Conservation (phyloP, 139 green algal species). For the Picochlorum sp. region DNA sequence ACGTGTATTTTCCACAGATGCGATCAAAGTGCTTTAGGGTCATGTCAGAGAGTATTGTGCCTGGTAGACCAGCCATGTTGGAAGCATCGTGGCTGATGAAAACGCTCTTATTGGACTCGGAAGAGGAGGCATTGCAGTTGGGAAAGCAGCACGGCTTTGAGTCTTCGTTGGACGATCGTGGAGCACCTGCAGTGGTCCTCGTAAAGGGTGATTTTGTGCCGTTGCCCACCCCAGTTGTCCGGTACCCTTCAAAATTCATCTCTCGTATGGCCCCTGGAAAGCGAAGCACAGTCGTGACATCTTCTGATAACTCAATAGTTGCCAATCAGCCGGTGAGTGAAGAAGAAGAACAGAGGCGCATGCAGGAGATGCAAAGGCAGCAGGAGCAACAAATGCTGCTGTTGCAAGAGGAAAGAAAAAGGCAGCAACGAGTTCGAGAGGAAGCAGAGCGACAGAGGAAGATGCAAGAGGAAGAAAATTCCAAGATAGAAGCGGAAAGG, state of each 20-base stretch:
- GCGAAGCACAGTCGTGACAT: constrained; percentile 20
- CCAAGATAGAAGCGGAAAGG: neutral
- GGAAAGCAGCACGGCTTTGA: constrained; percentile 14
- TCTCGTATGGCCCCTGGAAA: constrained; percentile 9
- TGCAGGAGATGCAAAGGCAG: neutral
- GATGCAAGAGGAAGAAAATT: neutral
- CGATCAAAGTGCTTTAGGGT: constrained; percentile 7
- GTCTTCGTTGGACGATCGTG: neutral
- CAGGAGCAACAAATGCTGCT: constrained; percentile 4
- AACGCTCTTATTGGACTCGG: constrained; percentile 17
- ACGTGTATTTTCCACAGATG: constrained; percentile 48
- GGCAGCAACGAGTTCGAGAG: neutral
- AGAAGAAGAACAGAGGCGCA: neutral
- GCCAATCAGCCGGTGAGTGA: neutral
- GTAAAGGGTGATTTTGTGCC: constrained; percentile 14
- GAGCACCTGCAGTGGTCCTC: constrained; percentile 8
- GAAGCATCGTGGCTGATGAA: constrained; percentile 22
- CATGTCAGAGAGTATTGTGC: constrained; percentile 16
- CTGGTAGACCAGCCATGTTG: neutral
- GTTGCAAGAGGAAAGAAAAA: constrained; percentile 4
- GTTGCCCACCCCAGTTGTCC: constrained; percentile 9
- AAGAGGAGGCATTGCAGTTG: constrained; percentile 13
- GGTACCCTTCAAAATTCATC: constrained; percentile 14
- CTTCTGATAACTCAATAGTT: constrained; percentile 10
- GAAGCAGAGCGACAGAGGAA: constrained; percentile 12